Percentiles rank a stretch among this genome's conserved stretches.
These are phyloP conservation scores for Trypanosoma congolense DNA, from an alignment of 208 protist genomes.

Conservation along the genomic window DNA sequence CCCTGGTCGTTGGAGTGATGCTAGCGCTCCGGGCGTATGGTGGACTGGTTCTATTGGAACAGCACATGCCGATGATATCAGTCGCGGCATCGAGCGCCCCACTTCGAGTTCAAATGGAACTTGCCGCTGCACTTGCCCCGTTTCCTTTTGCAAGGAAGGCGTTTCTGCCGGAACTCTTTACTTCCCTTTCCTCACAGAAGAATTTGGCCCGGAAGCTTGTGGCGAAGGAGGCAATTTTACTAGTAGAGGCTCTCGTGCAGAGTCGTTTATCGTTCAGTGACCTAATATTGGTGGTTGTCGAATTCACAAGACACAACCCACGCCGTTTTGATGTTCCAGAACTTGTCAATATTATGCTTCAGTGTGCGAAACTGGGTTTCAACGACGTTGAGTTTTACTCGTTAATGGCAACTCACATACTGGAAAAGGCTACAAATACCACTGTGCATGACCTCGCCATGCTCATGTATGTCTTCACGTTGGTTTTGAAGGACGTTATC, in stretches of 20 bases:
- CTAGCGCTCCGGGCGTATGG: conserved; percentile 50
- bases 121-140: conserved; percentile 43
- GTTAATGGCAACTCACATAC: conserved; percentile 44
- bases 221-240: conserved; percentile 34
- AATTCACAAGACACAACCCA: conserved; percentile 39
- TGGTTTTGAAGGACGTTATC: conserved; percentile 72
- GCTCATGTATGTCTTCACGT: conserved; percentile 80
- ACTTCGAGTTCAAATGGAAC: conserved; percentile 49
- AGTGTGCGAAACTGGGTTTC: conserved; percentile 54
- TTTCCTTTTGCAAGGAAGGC: conserved; percentile 33
- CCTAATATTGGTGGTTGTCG: conserved; percentile 53
- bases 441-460: conserved; percentile 71
- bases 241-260: conserved; percentile 45
- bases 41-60: conserved; percentile 41
- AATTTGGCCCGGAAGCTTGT: conserved; percentile 44
- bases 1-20: conserved; percentile 39
- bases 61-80: conserved; percentile 66
- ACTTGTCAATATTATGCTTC: conserved; percentile 47
- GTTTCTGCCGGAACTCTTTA: conserved; percentile 56
- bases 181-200: conserved; percentile 36
- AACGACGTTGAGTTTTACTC: conserved; percentile 76
- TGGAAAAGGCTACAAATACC: conserved; percentile 41
- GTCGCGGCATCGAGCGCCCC: conserved; percentile 49
- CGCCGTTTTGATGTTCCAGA: conserved; percentile 38
- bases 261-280: conserved; percentile 34